Evolutionary conservation across 78 protist species (phyloP), one percentile per base, ranked within the genome.

Genomic region (Dictyostelium brefeldianum): DNA sequence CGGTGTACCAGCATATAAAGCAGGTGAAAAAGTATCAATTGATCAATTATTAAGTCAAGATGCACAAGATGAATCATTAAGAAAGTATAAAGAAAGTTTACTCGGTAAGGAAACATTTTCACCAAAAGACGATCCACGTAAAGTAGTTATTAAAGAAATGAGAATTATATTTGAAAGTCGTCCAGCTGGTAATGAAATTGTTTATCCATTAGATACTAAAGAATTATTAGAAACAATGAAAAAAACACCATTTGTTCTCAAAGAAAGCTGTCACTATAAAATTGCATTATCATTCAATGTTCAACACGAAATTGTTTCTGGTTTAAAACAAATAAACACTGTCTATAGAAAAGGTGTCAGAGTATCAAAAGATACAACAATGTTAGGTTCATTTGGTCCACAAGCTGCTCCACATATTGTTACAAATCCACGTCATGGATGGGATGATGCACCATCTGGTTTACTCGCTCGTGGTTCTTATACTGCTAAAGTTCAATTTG

Each of bases 341-440:
- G 96, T 91, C 75, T 92, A 95, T 75, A 96, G 95, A 74, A 70
- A 73, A 70, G 93, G 95, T 27, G 48, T 97, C 78, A 81, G 51
- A 89, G 97, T 97, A 9, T 85, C 79, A 79, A 96, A 90, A 62
- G 48, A 8, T 25, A 57, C 75, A 65, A 15, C 43, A 29, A 97
- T 97, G 98, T 69, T 97, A 22, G 98, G 98, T 53, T 59, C 81
- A 47, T 97, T 90, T 89, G 98, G 81, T 18, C 98, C 98, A 62
- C 64, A 84, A 75, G 77, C 74, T 18, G 79, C 14, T 9, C 17
- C 91, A 11, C 89, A 95, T 75, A 17, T 62, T n/a, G 78, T 78
- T 64, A 67, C 78, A 14, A 25, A 25, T 1, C 97, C 91, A 77
- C 65, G 96, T 65, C 14, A 65, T 8, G 89, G 82, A 80, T 90